phyloP scores from a whole-genome alignment of 352 stramenopile species.

The Phytophthora palmivora region DNA sequence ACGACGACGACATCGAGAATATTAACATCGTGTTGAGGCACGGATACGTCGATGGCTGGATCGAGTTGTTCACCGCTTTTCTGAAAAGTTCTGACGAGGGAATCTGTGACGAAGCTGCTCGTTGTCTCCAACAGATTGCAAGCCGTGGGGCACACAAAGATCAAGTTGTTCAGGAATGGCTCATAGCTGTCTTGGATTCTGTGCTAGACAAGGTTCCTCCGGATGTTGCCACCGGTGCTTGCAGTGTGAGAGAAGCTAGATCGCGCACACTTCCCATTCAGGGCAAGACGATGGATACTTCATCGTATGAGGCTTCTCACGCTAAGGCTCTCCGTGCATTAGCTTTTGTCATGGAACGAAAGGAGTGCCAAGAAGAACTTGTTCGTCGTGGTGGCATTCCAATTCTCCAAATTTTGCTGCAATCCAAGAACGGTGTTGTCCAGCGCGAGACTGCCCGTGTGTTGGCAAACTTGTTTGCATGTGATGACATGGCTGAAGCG shows the following conservation, averaged over 20 bases:
- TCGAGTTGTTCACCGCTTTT: constrained; percentile 79
- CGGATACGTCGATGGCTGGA: constrained; percentile 78
- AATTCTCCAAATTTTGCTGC: constrained; percentile 59
- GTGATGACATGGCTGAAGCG: constrained; percentile 48
- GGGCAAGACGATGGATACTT: constrained; percentile 30
- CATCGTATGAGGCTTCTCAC: constrained; percentile 55
- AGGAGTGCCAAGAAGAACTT: constrained; percentile 67
- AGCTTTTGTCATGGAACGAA: constrained; percentile 60
- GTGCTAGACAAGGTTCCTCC: constrained; percentile 64
- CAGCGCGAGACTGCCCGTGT: constrained; percentile 68
- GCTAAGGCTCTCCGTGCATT: constrained; percentile 66
- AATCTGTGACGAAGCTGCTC: constrained; percentile 55
- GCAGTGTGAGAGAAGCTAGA: constrained; percentile 65
- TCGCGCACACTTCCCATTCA: constrained; percentile 66
- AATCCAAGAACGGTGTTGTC: constrained; percentile 51
- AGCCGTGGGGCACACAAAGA: constrained; percentile 52
- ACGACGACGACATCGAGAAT: constrained; percentile 67
- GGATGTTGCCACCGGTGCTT: constrained; percentile 52
- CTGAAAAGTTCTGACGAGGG: constrained; percentile 47
- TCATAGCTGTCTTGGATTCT: constrained; percentile 74
- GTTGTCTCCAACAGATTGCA: constrained; percentile 68
- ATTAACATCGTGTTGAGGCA: constrained; percentile 46
- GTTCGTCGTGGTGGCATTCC: constrained; percentile 57
- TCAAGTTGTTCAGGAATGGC: constrained; percentile 75
- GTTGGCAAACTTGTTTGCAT: constrained; percentile 73